Evolutionary conservation across 805 yeast species (phyloP).

Genomic region (Lipomyces mesembrius): DNA sequence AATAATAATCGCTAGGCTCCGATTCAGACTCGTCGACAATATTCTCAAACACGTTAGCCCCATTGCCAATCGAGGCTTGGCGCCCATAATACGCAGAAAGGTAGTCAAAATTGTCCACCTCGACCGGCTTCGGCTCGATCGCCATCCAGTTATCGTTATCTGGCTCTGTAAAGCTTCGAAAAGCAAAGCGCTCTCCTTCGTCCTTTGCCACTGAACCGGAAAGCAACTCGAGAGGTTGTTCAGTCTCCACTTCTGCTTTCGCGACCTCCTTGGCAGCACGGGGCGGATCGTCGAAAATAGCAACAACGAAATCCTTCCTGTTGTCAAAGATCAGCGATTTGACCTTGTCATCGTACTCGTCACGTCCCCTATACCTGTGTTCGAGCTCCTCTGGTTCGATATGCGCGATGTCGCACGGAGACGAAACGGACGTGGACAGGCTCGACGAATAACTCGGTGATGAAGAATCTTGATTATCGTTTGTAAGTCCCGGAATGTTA

Average conservation of each 20-base stretch:
- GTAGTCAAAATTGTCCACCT: conserved; percentile 14
- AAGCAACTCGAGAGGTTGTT: not conserved
- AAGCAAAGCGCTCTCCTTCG: not conserved
- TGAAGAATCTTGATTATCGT: not conserved
- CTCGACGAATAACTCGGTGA: conserved; percentile 1
- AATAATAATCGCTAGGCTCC: not conserved
- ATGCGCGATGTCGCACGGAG: not conserved
- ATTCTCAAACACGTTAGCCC: not conserved
- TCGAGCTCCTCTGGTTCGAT: not conserved
- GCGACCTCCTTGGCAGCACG: not conserved
- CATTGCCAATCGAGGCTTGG: not conserved
- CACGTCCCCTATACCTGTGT: not conserved
- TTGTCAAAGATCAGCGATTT: not conserved
- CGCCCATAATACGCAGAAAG: conserved; percentile 13
- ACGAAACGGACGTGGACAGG: not conserved
- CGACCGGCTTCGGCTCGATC: not conserved
- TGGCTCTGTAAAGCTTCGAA: not conserved
- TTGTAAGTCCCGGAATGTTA: not conserved
- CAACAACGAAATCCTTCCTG: not conserved
- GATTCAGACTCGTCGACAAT: not conserved
- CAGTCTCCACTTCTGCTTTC: not conserved
- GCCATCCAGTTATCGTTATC: not conserved
- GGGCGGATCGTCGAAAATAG: not conserved
- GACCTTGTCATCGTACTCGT: not conserved
- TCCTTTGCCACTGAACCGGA: not conserved